Evolutionary conservation across 177 flowering plant genomes (phyloP).

Genomic region (Vitis hybrid): DNA sequence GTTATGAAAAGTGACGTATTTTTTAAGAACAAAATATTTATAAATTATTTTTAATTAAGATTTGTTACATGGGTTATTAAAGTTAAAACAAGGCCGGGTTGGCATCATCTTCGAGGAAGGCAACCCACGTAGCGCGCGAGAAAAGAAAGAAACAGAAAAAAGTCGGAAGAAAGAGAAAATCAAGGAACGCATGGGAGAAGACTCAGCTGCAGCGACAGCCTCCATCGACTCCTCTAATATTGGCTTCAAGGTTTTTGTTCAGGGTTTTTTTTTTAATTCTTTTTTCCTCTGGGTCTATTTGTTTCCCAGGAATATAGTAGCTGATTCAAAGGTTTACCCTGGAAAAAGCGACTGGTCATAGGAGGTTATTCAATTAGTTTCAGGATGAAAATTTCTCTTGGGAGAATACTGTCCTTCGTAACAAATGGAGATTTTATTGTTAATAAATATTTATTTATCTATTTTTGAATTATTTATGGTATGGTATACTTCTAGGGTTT

Average conservation of each 20-base stretch:
- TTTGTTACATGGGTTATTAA: too few species aligned
- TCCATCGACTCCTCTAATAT: slow-evolving; percentile 59
- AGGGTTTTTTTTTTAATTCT: not conserved
- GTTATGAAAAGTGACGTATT: too few species aligned
- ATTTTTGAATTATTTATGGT: not conserved
- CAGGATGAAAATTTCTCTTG: not conserved
- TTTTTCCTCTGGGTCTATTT: not conserved
- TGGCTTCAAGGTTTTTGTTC: slow-evolving; percentile 56
- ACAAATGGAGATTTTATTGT: not conserved
- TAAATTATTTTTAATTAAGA: too few species aligned
- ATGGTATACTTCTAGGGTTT: slow-evolving; percentile 1
- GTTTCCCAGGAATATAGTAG: not conserved
- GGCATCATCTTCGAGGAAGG: too few species aligned
- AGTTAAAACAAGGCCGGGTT: too few species aligned
- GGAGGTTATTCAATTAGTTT: not conserved
- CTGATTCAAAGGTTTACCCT: too few species aligned
- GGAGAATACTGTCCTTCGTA: not conserved
- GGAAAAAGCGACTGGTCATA: too few species aligned
- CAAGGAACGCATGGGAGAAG: not conserved
- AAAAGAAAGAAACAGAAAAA: too few species aligned
- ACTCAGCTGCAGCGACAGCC: not conserved
- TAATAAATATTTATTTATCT: not conserved
- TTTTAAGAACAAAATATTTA: too few species aligned
- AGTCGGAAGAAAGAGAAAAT: too few species aligned
- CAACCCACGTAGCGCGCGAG: too few species aligned